Base-by-base conservation (phyloP, 2,329 filamentous ascomycete species). In the Pseudocercospora fijiensis region DNA sequence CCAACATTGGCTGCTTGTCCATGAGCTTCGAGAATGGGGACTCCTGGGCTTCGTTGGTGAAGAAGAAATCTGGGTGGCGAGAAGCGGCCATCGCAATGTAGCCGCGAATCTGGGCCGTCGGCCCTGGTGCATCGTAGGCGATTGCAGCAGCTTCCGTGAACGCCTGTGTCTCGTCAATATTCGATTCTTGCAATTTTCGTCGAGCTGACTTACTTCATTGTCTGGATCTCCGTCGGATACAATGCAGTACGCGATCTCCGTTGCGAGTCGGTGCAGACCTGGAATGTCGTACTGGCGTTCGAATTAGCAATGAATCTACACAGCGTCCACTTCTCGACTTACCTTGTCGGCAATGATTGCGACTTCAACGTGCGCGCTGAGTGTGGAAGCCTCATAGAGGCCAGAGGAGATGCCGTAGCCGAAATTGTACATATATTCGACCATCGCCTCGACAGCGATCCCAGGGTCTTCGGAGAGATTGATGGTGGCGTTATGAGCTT, bases 271-370 rank as follows among this genome's bases (percentile, higher is more conserved):
- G 2, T 20, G 18, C 28, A 58, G 33, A 0, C 2, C 18, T n/a
- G 27, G 22, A 33, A 45, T 58, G 20, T 58, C 37, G 20, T 58
- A 58, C 43, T 47, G 22, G 4, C 10, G 43, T 10, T 24, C n/a
- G 3, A 10, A 7, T 47, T 18, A 47, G 41, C 28, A 30, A 30
- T 10, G 8, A 30, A 10, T 30, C 28, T 30, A 30, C 8, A 18
- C 7, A 45, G 41, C 6, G 7, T 18, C 4, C 4, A 5, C 2
- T 45, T 18, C n/a, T 13, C 13, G 20, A 11, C 30, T 33, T 11
- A 24, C 43, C 33, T 58, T 58, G 33, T 58, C 56, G 10, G 18
- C 56, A 20, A 58, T 33, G 20, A 58, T 37, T 9, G 30, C 33
- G 2, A 58, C 41, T 9, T 58, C 30, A 9, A 58, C 33, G 26